Conservation (phyloP, 352 stramenopile genomes). For the Globisporangium megalacanthum region DNA sequence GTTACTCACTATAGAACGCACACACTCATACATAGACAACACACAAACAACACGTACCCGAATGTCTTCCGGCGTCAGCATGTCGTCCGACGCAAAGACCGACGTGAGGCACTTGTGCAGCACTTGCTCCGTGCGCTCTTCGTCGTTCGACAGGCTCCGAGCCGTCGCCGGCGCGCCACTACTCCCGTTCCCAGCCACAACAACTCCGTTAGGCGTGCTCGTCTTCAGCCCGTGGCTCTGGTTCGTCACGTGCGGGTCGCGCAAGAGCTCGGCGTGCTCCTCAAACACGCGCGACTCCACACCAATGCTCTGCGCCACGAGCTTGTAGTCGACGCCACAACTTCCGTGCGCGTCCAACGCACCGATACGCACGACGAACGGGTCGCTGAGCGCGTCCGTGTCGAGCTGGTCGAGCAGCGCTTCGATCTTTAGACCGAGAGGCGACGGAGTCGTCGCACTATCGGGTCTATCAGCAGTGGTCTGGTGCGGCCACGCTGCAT, state of each 20-base stretch:
- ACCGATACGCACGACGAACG: constrained; percentile 21
- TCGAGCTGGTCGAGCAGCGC: constrained; percentile 19
- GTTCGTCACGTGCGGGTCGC: constrained; percentile 36
- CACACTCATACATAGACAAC: background rate
- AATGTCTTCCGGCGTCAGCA: constrained; percentile 42
- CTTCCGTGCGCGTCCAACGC: constrained; percentile 18
- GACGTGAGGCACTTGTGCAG: constrained; percentile 79
- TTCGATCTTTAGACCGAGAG: constrained; percentile 30
- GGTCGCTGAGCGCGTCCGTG: constrained; percentile 7
- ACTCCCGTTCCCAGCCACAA: background rate
- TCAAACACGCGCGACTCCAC: constrained; percentile 34
- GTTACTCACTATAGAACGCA: background rate
- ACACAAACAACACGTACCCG: constrained; percentile 26
- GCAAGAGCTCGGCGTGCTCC: constrained; percentile 29
- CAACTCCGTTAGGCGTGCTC: background rate
- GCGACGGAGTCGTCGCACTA: background rate
- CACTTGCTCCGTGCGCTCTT: constrained; percentile 73
- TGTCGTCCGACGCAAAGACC: constrained; percentile 77
- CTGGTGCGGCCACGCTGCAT: background rate
- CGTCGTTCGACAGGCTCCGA: constrained; percentile 55
- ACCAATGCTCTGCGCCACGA: constrained; percentile 27
- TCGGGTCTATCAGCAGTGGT: background rate
- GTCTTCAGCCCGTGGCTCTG: constrained; percentile 26
- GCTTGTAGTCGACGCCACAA: constrained; percentile 10
- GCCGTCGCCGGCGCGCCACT: constrained; percentile 4